Conservation (phyloP, 2,329 filamentous ascomycete genomes). For the Escovopsis weberi region DNA sequence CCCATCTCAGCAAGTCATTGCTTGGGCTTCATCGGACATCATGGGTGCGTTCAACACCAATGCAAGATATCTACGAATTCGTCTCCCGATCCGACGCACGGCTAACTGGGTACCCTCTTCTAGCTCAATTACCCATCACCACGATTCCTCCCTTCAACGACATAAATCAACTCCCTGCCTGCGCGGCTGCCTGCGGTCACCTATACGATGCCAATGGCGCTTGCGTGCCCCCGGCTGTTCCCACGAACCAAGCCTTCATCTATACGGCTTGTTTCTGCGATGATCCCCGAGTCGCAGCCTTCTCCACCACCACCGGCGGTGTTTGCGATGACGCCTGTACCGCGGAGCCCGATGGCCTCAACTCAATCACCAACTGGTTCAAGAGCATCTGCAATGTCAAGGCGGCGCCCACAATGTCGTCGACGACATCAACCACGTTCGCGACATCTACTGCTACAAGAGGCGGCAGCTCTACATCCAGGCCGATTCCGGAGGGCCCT, state of each 20-base stretch:
- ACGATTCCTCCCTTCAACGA: constrained; percentile 41
- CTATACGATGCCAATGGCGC: constrained; percentile 57
- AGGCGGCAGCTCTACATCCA: constrained; percentile 1
- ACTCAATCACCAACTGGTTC: constrained; percentile 56
- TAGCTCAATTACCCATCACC: constrained; percentile 17
- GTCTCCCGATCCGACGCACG: not conserved
- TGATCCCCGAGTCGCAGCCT: constrained; percentile 41
- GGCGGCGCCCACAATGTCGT: constrained; percentile 3
- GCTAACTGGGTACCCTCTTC: not conserved
- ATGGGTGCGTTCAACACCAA: constrained; percentile 21
- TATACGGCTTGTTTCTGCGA: constrained; percentile 65
- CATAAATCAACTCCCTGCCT: constrained; percentile 38
- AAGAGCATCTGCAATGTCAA: constrained; percentile 43
- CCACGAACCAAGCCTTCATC: constrained; percentile 31
- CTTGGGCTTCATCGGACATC: not conserved
- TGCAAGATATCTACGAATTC: not conserved
- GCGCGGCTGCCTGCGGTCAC: constrained; percentile 41
- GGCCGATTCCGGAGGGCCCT: constrained; percentile 9
- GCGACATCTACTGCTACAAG: constrained; percentile 3
- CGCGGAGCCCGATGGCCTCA: constrained; percentile 28
- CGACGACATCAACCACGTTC: constrained; percentile 6
- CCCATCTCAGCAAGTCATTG: too few species aligned
- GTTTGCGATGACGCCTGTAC: constrained; percentile 50
- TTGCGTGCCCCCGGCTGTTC: constrained; percentile 47
- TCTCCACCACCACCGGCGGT: constrained; percentile 39